phyloP scores from a whole-genome alignment of 768 basidiomycete species.

The Boletus fagicola region DNA sequence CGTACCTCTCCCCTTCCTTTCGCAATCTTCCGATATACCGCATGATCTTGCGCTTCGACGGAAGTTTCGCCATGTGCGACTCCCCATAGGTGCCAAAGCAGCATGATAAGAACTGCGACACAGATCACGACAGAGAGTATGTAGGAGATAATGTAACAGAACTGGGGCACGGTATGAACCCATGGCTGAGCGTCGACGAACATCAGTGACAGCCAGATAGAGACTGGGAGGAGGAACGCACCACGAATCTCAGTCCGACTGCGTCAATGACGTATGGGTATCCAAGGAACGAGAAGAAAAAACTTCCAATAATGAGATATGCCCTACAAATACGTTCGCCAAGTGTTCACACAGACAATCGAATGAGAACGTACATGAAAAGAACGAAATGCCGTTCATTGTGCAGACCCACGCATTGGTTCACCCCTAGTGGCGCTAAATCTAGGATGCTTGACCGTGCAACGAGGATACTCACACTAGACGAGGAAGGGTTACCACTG shows the following conservation, averaged over 20 bases:
- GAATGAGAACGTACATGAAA: conserved; percentile 67
- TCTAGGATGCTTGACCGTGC: background rate
- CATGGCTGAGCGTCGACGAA: conserved; percentile 39
- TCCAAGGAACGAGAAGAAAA: conserved; percentile 61
- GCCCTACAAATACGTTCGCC: conserved; percentile 44
- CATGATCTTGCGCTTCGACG: conserved; percentile 88
- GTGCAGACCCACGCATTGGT: conserved; percentile 94
- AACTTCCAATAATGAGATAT: conserved; percentile 74
- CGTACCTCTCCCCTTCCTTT: conserved; percentile 66
- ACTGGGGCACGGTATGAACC: conserved; percentile 62
- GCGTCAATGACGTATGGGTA: conserved; percentile 58
- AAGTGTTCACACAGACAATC: background rate
- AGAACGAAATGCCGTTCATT: conserved; percentile 96
- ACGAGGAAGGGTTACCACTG: background rate
- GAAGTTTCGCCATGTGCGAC: conserved; percentile 77
- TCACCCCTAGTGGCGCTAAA: conserved; percentile 64
- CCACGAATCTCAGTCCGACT: conserved; percentile 51
- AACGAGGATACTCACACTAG: conserved; percentile 39
- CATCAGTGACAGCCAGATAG: background rate
- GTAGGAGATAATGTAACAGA: conserved; percentile 71
- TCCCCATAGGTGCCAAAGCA: conserved; percentile 69
- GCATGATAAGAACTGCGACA: conserved; percentile 71
- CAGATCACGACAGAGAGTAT: conserved; percentile 74
- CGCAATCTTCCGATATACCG: conserved; percentile 70
- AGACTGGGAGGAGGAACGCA: conserved; percentile 25